Evolutionary conservation across 2,329 filamentous ascomycete species (phyloP), one percentile per base, ranked within the genome.

Genomic region (Fusarium brevicatenulatum): DNA sequence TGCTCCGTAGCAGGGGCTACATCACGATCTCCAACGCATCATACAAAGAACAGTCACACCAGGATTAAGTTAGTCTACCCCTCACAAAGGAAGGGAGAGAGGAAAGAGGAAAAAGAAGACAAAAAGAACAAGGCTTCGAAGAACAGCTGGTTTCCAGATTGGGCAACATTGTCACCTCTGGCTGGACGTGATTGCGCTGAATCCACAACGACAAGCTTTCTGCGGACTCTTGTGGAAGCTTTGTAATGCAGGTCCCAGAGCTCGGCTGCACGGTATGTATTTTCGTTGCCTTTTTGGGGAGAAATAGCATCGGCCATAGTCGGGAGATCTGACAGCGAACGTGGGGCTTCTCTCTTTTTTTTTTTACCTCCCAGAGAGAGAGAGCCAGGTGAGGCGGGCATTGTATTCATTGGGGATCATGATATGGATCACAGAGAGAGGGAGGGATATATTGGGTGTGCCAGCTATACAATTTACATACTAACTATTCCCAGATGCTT

Each of bases 241-340:
- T 62, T 50, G 56, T 60, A 62, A 77, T 68, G 76, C 76, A 77
- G 76, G 76, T 77, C 76, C 74, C 72, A 47, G 63, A 63, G 57
- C 57, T 66, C 67, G 78, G 77, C 77, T 79, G 79, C 80, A 81
- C 67, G 73, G 70, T 71, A 66, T 81, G 80, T 79, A 68, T 66
- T 78, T 73, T 75, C 58, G 49, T 80, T 81, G 69, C 80, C 80
- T 63, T 52, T 80, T 81, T 77, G 57, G 76, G 79, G 60, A 70
- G 62, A 61, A 67, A 54, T 56, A 65, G 56, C 61, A 66, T 70
- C 74, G 72, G 72, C 61, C 67, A 50, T 66, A 68, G 73, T 72
- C 71, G 75, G 74, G 60, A 55, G 68, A 72, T 66, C 64, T 55
- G 49, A 40, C 50, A 59, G 25, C 39, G 32, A 63, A 62, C 65